Conservation (phyloP, 2,329 filamentous ascomycete species). For the Lachnellula suecica region DNA sequence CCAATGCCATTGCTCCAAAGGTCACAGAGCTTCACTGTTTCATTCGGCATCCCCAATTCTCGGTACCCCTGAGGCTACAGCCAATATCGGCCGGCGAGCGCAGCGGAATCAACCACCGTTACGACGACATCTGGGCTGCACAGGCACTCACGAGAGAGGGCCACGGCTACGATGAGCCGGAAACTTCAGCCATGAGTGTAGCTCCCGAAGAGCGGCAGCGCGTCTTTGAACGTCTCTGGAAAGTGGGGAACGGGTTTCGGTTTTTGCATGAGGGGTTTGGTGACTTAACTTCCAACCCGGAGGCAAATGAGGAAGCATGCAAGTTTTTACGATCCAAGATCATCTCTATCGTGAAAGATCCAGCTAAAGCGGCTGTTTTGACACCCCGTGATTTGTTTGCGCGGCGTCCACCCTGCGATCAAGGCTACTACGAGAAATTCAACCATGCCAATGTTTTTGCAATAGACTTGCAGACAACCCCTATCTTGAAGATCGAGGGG, state of each 20-base stretch:
- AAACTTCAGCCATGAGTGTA: conserved; percentile 23
- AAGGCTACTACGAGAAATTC: conserved; percentile 30
- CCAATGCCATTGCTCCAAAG: conserved; percentile 35
- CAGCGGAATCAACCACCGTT: conserved; percentile 32
- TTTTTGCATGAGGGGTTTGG: conserved; percentile 38
- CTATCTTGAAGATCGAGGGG: conserved; percentile 27
- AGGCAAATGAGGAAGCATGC: conserved; percentile 38
- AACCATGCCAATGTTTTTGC: conserved; percentile 31
- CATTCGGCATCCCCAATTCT: conserved; percentile 38
- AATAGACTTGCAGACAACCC: conserved; percentile 28
- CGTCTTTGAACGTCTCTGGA: conserved; percentile 33
- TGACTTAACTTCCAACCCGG: conserved; percentile 35
- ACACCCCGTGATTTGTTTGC: conserved; percentile 20
- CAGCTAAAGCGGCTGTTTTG: conserved; percentile 27
- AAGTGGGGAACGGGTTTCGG: conserved; percentile 36
- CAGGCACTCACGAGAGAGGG: too few species aligned
- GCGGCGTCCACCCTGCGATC: conserved; percentile 25
- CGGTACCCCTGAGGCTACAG: conserved; percentile 33
- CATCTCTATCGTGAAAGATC: conserved; percentile 31
- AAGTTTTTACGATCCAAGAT: conserved; percentile 38
- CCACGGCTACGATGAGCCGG: conserved; percentile 32
- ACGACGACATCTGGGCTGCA: conserved; percentile 31
- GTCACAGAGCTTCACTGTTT: conserved; percentile 36
- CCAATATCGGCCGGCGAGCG: conserved; percentile 29
- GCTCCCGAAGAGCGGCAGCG: conserved; percentile 26